These are phyloP conservation scores for Oryza longistaminata DNA, from an alignment of 176 grass and related monocot species.

Conservation along the genomic window DNA sequence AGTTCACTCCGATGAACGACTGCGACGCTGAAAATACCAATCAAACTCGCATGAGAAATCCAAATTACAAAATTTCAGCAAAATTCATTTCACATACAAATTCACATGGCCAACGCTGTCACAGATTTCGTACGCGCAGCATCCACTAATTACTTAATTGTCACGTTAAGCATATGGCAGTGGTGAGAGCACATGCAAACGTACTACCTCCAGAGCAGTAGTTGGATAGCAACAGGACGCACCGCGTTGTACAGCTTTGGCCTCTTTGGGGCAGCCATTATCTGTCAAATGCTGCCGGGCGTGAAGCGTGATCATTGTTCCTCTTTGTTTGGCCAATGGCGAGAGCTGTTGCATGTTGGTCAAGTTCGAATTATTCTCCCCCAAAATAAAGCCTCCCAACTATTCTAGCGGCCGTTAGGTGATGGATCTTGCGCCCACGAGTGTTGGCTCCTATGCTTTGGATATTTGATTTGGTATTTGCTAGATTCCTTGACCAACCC, in stretches of 20 bases:
- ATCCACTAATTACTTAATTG: neutral
- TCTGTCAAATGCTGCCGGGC: slow-evolving; percentile 8
- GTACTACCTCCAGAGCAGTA: neutral
- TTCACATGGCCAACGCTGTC: neutral
- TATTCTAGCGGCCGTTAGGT: slow-evolving; percentile 3
- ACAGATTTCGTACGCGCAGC: neutral
- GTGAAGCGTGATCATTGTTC: neutral
- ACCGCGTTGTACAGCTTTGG: slow-evolving; percentile 1
- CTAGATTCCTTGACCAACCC: slow-evolving; percentile 42
- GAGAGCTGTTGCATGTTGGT: neutral
- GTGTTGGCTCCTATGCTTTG: neutral
- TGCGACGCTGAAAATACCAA: slow-evolving; percentile 49
- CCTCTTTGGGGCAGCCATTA: neutral
- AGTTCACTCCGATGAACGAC: slow-evolving; percentile 85
- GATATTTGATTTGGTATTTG: slow-evolving; percentile 4
- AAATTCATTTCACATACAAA: neutral
- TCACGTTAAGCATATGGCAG: neutral
- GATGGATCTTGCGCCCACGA: neutral
- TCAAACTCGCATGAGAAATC: neutral
- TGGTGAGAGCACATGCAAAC: neutral
- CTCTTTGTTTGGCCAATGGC: neutral
- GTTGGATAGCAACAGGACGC: slow-evolving; percentile 12
- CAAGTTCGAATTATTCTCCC: neutral
- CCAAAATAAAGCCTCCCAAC: neutral
- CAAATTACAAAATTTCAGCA: neutral